Base-by-base conservation (phyloP, 768 basidiomycete genomes). In the Pleurotus djamor region DNA sequence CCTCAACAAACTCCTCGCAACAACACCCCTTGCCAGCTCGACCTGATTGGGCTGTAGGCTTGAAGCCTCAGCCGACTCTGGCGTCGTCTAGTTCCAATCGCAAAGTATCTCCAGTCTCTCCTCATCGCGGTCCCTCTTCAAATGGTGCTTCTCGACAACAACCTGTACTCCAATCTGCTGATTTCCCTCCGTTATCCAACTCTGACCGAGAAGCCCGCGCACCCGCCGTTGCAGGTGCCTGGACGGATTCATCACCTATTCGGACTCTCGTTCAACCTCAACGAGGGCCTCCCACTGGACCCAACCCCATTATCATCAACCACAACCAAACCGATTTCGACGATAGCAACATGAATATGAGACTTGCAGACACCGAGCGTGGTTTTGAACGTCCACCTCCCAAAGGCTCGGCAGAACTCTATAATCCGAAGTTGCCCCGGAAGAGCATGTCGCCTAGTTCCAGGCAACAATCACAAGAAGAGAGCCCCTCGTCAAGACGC, bases 1-100 rank as follows among this genome's bases (percentile, higher is more conserved):
- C 89, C 1, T 91, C 91, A 36, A 83, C 82, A 0, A 78, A 88
- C 4, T 91, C 91, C 3, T 89, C 88, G 17, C 81, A 80, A 64
- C 79, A 80, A 64, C 79, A 92, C 73, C 92, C 92, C 12, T 79
- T 94, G 41, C 92, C 92, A 3, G 76, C 91, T 2, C 81, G 92
- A 59, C 92, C 92, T 43, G 92, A 94, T 69, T 94, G 93, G 92
- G 92, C 92, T 14, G 89, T 94, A 4, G 91, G 91, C 13, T 77
- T 94, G 36, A 91, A 88, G 69, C 83, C 91, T 0, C 87, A 91
- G 60, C 86, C 87, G 33, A 89, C 84, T 10, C 71, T 89, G 32
- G 83, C 89, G 63, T 48, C 80, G 34, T 72, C 80, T 0, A 74
- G 74, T 0, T 74, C 59, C 60, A 78, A 66, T 63, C 78, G 75